A percentile compares a stretch with the other conserved stretches of the same genome.
These are phyloP conservation scores for Chondrus crispus DNA, from an alignment of 23 red algal genomes.

Conservation along the genomic window DNA sequence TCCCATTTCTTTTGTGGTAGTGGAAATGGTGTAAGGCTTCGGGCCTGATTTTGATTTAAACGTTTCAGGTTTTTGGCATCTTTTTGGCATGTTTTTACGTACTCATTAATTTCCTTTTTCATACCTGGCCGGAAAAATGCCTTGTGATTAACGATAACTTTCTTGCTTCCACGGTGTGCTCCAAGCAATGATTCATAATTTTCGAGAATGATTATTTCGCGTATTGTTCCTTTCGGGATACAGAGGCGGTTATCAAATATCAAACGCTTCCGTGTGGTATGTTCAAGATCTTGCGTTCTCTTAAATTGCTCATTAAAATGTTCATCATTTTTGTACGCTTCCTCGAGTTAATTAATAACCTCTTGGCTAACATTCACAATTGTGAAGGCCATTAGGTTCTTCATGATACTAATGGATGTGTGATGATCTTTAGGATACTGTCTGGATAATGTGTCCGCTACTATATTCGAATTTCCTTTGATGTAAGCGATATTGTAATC, in stretches of 20 bases:
- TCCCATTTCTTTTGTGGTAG: constrained; percentile 3
- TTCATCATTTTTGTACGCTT: neutral
- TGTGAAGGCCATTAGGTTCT: neutral
- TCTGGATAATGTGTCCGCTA: neutral
- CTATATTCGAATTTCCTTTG: constrained; percentile 27
- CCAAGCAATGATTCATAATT: neutral
- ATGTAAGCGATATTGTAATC: constrained; percentile 28
- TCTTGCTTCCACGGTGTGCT: neutral
- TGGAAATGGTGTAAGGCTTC: neutral
- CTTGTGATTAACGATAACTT: neutral
- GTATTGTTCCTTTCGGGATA: neutral
- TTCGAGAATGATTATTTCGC: neutral
- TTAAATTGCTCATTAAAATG: neutral
- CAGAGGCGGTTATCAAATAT: neutral
- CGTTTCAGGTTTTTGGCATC: neutral
- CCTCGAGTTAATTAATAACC: neutral
- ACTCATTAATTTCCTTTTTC: neutral
- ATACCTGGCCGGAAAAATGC: constrained; percentile 26
- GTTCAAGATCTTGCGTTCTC: neutral
- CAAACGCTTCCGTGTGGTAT: neutral
- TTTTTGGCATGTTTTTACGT: neutral
- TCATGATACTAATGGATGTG: neutral
- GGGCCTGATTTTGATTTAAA: constrained; percentile 10
- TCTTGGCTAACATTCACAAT: neutral
- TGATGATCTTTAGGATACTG: neutral